Percentiles rank a stretch among this genome's conserved stretches.
Conservation (phyloP, 2,329 filamentous ascomycete species). For the Colletotrichum sp. region DNA sequence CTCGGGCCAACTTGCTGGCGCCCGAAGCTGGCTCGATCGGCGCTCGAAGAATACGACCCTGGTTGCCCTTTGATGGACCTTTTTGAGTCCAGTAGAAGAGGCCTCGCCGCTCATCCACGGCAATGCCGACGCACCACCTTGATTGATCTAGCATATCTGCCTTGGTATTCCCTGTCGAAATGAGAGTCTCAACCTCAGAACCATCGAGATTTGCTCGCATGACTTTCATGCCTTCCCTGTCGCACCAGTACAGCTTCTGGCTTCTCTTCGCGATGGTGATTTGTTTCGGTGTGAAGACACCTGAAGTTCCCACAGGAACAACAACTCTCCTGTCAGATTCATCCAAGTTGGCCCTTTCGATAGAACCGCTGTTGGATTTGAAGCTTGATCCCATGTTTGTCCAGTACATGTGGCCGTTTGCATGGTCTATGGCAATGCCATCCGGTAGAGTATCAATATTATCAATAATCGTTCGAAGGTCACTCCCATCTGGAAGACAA, state of each 20-base stretch:
- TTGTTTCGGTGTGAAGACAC: constrained; percentile 8
- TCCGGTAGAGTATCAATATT: background rate
- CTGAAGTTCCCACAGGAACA: background rate
- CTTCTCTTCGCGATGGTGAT: background rate
- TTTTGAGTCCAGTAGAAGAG: constrained; percentile 8
- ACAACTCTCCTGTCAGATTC: background rate
- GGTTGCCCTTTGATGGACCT: background rate
- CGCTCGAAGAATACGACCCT: background rate
- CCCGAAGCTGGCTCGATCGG: background rate
- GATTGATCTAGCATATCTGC: background rate
- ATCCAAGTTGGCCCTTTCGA: constrained; percentile 3
- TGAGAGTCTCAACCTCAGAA: background rate
- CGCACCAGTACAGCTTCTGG: constrained; percentile 4
- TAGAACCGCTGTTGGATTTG: constrained; percentile 1
- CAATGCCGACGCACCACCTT: constrained; percentile 1
- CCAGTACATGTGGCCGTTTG: constrained; percentile 5
- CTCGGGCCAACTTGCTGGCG: no score
- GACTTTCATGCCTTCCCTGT: constrained; percentile 7
- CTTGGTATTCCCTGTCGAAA: background rate
- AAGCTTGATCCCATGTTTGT: constrained; percentile 5
- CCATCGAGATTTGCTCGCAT: constrained; percentile 4
- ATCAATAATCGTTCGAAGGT: background rate
- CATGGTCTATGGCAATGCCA: background rate
- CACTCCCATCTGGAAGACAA: background rate
- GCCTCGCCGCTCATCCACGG: background rate